Evolutionary conservation across 495 filamentous ascomycete species (phyloP), one percentile per base, ranked within the genome.

Genomic region (Rhizodiscina lignyota): DNA sequence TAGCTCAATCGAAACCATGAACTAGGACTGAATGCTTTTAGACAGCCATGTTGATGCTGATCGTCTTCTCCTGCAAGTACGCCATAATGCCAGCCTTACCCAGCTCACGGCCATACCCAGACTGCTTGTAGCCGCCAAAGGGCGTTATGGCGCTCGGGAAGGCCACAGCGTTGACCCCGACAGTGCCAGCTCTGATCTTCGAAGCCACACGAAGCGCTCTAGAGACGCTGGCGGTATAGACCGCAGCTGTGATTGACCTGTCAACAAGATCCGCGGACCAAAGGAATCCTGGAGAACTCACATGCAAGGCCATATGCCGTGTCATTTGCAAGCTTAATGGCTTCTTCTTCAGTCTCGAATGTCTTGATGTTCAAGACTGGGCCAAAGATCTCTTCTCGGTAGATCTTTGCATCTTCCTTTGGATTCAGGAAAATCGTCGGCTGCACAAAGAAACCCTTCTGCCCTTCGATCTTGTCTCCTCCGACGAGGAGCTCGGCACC

Each of bases 111-210:
- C 87, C 87, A 50, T 94, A 87, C 29, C 87, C 87, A 45, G 77
- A 84, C 67, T 93, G 83, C 68, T 94, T 94, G 40, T 94, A 81
- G 17, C 87, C 87, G 21, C 87, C 87, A 53, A 93, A 93, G 3
- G 83, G 84, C 26, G 92, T 69, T 22, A 81, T 56, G 50, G 50
- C 46, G 35, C 57, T 51, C 4, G 38, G 42, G 37, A 62, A 56
- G 29, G 60, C 56, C 34, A 48, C 52, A n/a, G 74, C 81, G 60
- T 94, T 94, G 55, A 96, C 77, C 86, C 87, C 94, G 26, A 94
- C 86, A 84, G 92, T 93, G 30, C 87, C 87, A 2, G 84, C 74
- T 55, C 94, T 82, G 40, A 96, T 83, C 32, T 75, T 73, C 35
- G 72, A 63, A 5, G 87, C 87, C 1, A 93, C 72, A 16, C 81